Evolutionary conservation across 75 land plant species (phyloP).

Genomic region (Larix kaempferi): DNA sequence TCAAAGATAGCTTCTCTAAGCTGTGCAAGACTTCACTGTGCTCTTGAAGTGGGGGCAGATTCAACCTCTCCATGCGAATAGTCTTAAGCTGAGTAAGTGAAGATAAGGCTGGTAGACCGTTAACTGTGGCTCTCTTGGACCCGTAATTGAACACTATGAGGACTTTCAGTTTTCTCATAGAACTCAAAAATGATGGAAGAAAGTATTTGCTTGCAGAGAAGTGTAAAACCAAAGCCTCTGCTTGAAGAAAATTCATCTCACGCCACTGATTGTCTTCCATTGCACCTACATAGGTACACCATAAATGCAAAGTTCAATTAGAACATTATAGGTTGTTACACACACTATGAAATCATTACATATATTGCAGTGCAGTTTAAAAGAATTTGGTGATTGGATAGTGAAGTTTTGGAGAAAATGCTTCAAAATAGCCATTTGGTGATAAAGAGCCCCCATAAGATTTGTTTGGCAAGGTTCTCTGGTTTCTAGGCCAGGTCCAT

Average conservation of each 20-base stretch:
- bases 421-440: background rate
- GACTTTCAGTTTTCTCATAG: slow-evolving; percentile 52
- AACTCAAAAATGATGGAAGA: slow-evolving; percentile 49
- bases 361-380: no score
- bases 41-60: slow-evolving; percentile 21
- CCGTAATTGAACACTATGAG: slow-evolving; percentile 35
- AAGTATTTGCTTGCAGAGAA: slow-evolving; percentile 41
- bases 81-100: slow-evolving; percentile 31
- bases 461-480: no score
- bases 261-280: slow-evolving; percentile 57
- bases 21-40: slow-evolving; percentile 17
- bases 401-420: background rate
- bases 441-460: background rate
- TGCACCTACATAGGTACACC: slow-evolving; percentile 29
- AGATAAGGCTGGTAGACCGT: slow-evolving; percentile 30
- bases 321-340: no score
- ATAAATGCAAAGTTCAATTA: no score
- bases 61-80: slow-evolving; percentile 53
- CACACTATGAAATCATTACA: no score
- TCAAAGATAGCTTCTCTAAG: slow-evolving; percentile 40
- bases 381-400: background rate
- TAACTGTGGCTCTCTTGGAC: slow-evolving; percentile 22
- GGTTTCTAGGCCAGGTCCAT: no score
- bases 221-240: slow-evolving; percentile 55
- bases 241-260: slow-evolving; percentile 43